A percentile compares a stretch with the other conserved stretches of the same genome.
Evolutionary conservation across 192 early-diverging fungal genomes (phyloP).

Genomic region (Coemansia umbellata): DNA sequence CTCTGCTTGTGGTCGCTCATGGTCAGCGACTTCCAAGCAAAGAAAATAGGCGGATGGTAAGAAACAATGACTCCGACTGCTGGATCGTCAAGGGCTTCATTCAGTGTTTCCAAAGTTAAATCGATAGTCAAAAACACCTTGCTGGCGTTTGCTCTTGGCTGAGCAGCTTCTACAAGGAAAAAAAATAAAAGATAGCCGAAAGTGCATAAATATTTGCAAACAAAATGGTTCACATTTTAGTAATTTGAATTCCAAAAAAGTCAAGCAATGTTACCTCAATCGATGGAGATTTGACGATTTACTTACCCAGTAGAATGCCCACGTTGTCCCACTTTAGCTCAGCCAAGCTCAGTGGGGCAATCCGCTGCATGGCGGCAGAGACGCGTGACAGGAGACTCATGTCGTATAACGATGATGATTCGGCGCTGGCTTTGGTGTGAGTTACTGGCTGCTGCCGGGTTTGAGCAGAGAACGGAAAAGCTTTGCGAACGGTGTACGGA

Average conservation of each 20-base stretch:
- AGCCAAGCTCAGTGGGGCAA: conserved; percentile 81
- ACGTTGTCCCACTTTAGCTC: conserved; percentile 90
- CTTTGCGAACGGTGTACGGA: conserved; percentile 42
- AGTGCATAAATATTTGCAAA: not conserved
- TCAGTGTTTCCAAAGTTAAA: conserved; percentile 70
- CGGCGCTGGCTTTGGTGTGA: conserved; percentile 5
- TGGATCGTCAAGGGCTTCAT: conserved; percentile 72
- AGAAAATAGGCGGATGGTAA: conserved; percentile 94
- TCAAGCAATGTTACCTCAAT: no score
- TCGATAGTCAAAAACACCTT: conserved; percentile 91
- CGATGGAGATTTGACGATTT: no score
- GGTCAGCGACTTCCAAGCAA: conserved; percentile 70
- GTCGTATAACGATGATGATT: conserved; percentile 16
- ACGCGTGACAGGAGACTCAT: conserved; percentile 41
- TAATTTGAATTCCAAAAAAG: no score
- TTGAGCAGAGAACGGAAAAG: conserved; percentile 12
- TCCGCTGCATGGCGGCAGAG: conserved; percentile 68
- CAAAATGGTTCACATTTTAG: not conserved
- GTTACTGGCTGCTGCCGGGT: conserved; percentile 5
- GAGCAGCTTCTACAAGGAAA: conserved; percentile 67
- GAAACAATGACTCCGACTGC: conserved; percentile 82
- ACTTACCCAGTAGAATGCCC: conserved; percentile 65
- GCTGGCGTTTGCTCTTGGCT: conserved; percentile 63
- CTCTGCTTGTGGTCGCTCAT: conserved; percentile 73
- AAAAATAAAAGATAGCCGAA: not conserved